These are phyloP conservation scores for Monilinia aucupariae DNA, from an alignment of 2,329 filamentous ascomycete genomes.

Conservation along the genomic window DNA sequence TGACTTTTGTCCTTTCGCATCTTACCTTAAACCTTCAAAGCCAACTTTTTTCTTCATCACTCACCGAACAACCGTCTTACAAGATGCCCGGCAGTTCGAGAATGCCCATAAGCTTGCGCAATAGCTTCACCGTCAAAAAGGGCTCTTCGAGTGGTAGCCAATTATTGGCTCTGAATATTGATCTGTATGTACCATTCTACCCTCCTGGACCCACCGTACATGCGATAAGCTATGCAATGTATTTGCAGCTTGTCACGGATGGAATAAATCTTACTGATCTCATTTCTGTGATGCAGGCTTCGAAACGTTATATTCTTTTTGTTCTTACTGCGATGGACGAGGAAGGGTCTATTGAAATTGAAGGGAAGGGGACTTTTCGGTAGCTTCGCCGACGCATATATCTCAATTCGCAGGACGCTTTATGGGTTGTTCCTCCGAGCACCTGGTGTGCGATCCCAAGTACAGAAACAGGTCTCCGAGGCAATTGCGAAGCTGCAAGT, in stretches of 20 bases:
- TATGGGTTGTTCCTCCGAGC: slow-evolving; percentile 83
- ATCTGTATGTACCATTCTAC: slow-evolving; percentile 51
- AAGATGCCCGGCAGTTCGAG: slow-evolving; percentile 62
- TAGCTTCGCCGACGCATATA: slow-evolving; percentile 69
- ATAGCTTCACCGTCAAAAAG: slow-evolving; percentile 58
- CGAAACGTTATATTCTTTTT: slow-evolving; percentile 85
- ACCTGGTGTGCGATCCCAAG: slow-evolving; percentile 79
- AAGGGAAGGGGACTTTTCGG: slow-evolving; percentile 84
- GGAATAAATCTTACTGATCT: not conserved
- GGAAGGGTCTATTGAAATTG: slow-evolving; percentile 75
- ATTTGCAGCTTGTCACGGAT: not conserved
- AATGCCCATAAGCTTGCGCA: slow-evolving; percentile 65
- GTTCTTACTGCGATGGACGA: slow-evolving; percentile 78
- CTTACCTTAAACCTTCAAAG: not conserved
- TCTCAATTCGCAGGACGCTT: slow-evolving; percentile 61
- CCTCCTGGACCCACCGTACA: slow-evolving; percentile 1
- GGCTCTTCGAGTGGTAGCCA: slow-evolving; percentile 48
- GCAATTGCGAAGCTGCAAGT: slow-evolving; percentile 73
- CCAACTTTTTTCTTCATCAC: slow-evolving; percentile 5
- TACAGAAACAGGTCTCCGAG: slow-evolving; percentile 77
- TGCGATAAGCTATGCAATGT: slow-evolving; percentile 12
- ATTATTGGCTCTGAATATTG: slow-evolving; percentile 57
- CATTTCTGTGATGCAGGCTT: slow-evolving; percentile 46
- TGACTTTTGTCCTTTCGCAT: slow-evolving; percentile 3
- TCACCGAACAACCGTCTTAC: slow-evolving; percentile 13